Evolutionary conservation across 352 stramenopile species (phyloP), one percentile per base, ranked within the genome.

Genomic region (Aphanomyces euteiches): DNA sequence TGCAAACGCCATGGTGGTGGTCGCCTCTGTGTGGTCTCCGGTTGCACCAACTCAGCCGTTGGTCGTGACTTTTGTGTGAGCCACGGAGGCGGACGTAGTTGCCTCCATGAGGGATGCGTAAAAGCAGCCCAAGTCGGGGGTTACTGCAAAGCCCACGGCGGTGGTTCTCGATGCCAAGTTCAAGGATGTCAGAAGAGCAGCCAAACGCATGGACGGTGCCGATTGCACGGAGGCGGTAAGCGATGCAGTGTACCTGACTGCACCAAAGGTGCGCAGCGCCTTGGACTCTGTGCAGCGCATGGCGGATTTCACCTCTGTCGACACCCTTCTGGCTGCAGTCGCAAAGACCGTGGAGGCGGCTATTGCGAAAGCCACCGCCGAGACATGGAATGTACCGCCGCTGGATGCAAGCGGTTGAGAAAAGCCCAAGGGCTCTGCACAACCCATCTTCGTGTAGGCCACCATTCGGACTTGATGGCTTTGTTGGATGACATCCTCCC

Each of bases 171-270:
- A 12, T 95, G 87, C 74, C 90, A 83, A 6, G 75, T 92, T 61
- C 78, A 81, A 5, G 90, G 90, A 60, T 95, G 87, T 67, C 88
- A 83, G 36, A 96, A 95, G 79, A 93, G 88, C 64, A 93, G 86
- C 17, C 89, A 96, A 64, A 88, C 88, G 6, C 80, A 85, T 7
- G 89, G 89, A 15, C 73, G 92, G 4, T 96, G 88, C 60, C 85
- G 84, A 48, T 84, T 86, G 5, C 88, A 96, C 47, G 88, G 89
- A 53, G 89, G 89, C 40, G 89, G 89, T 0, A 77, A 86, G 13
- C 87, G 86, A 21, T 96, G 89, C 74, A 91, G 89, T 75, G 75
- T 92, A n/a, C 83, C 90, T 41, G 87, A 85, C 7, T 96, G 88
- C 82, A 90, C 90, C 74, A 95, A 93, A 75, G 85, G 87, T 7